Base-by-base conservation (phyloP, 768 basidiomycete species). In the Leccinum subgranulosum region DNA sequence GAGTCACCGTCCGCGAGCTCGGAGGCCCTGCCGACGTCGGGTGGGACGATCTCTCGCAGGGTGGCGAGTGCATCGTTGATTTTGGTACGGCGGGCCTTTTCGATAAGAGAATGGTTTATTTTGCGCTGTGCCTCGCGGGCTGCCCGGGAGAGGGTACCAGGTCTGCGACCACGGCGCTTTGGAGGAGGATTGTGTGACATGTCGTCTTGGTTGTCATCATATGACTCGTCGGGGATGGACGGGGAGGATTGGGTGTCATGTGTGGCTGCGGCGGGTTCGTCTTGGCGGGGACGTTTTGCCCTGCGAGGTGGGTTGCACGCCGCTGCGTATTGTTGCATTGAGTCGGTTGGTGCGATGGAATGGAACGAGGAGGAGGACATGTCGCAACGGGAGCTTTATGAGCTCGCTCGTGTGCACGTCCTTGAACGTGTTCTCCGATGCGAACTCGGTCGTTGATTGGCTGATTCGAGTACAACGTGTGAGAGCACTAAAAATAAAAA, bases 51-150 rank as follows among this genome's bases (percentile, higher is more conserved):
- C 61, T 80, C 78, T 60, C 87, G 84, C 47, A 98, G 74, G 2
- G 86, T 84, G 3, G 86, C 80, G 6, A 98, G 79, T 0, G 94
- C 92, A 52, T 92, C 88, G 68, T 98, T 98, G 62, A 98, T 98
- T 81, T 97, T 97, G 11, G 95, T 96, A 58, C 95, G 80, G 29
- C 95, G 77, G 0, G 94, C 85, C 68, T 95, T 91, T 75, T 98
- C 95, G 69, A 98, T 98, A 60, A 94, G 85, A 6, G 89, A 92
- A 67, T 98, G 95, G 73, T 97, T 97, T 34, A 92, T 84, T 71
- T 95, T 93, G 53, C 95, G 84, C 72, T 92, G 86, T 2, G 87
- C 83, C 73, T 96, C 94, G 49, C 94, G 81, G 29, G 89, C 89
- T 14, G 82, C 81, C 59, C 90, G 87, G 17, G 88, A 88, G 48